These are phyloP conservation scores for Eucalyptus sp. DNA, from an alignment of 345 rosid species.

Conservation along the genomic window DNA sequence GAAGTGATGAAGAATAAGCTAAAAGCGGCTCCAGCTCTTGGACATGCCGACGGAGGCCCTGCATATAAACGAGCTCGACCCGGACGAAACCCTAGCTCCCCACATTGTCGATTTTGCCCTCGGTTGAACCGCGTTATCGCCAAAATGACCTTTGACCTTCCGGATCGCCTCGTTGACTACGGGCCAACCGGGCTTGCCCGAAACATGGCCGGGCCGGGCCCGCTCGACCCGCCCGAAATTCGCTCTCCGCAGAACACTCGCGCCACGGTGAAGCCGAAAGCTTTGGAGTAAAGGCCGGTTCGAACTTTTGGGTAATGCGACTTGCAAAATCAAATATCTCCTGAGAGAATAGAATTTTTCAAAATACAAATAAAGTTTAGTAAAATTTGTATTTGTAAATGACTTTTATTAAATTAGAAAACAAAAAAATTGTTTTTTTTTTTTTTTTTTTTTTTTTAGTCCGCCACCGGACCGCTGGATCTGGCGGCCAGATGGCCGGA, in stretches of 20 bases:
- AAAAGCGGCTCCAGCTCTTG: neutral
- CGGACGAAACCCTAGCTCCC: neutral
- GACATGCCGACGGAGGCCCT: neutral
- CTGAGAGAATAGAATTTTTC: no score
- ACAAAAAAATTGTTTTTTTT: no score
- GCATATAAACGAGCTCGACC: neutral
- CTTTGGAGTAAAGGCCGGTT: no score
- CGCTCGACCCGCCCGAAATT: neutral
- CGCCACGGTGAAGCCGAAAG: neutral
- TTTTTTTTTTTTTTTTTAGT: no score
- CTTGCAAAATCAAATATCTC: no score
- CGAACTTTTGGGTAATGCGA: no score
- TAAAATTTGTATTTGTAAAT: no score
- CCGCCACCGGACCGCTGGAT: no score
- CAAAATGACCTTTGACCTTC: neutral
- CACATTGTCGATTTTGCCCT: neutral
- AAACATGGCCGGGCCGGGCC: neutral
- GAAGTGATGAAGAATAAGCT: neutral
- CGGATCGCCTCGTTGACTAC: neutral
- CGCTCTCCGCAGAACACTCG: neutral
- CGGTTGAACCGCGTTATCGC: neutral
- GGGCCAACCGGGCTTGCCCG: neutral
- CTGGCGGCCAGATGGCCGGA: no score
- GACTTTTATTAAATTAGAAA: no score
- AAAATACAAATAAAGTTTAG: no score